Percentiles rank a stretch among this genome's conserved stretches.
Conservation (phyloP, 192 early-diverging fungal genomes). For the Rhizophagus prolifer region DNA sequence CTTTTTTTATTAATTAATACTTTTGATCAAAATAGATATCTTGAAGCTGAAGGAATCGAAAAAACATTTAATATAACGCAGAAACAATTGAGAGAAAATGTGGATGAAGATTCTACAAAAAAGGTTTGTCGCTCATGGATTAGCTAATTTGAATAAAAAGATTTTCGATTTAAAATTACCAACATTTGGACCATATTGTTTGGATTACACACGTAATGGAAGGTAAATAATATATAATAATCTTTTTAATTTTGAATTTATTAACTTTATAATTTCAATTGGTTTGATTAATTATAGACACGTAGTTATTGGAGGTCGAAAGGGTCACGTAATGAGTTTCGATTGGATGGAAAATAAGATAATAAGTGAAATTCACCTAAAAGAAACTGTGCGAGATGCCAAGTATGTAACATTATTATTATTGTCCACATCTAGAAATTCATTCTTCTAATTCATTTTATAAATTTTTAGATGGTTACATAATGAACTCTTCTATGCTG, state of each 20-base stretch:
- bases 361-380: constrained; percentile 79
- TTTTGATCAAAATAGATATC: constrained; percentile 62
- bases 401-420: constrained; percentile 45
- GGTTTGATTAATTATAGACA: constrained; percentile 33
- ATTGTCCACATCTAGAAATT: not conserved
- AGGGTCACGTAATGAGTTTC: constrained; percentile 88
- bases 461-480: constrained; percentile 76
- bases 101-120: constrained; percentile 70
- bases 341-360: constrained; percentile 86
- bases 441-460: not conserved
- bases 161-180: constrained; percentile 76
- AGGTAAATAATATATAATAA: constrained; percentile 5
- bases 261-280: not conserved
- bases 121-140: constrained; percentile 52
- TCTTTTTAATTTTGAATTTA: constrained; percentile 11
- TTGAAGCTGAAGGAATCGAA: constrained; percentile 90
- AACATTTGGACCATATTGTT: constrained; percentile 84
- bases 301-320: constrained; percentile 72
- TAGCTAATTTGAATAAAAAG: constrained; percentile 23
- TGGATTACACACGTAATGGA: constrained; percentile 91
- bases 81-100: constrained; percentile 56
- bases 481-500: constrained; percentile 91
- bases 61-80: constrained; percentile 86
- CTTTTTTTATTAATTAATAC: not conserved
- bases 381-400: constrained; percentile 89